Evolutionary conservation across 352 stramenopile species (phyloP).

Genomic region (Phytophthora idaei): DNA sequence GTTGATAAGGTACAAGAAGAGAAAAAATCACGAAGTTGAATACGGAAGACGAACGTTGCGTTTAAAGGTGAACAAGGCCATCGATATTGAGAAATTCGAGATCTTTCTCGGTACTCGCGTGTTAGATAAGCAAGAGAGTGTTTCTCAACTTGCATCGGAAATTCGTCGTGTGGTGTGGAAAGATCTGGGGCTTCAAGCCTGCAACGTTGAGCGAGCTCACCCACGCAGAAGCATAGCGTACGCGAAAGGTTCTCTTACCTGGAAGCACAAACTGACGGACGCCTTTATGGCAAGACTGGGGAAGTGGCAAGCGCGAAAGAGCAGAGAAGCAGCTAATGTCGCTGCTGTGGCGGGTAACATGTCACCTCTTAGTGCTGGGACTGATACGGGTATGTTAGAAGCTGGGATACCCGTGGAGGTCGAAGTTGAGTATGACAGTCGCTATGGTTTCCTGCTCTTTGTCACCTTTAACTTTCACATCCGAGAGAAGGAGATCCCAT

Average conservation of each 20-base stretch:
- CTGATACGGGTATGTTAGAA: slow-evolving; percentile 25
- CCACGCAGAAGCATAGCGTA: slow-evolving; percentile 20
- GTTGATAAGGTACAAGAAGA: slow-evolving; percentile 68
- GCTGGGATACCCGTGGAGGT: slow-evolving; percentile 67
- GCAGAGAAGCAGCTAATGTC: background rate
- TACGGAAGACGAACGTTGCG: slow-evolving; percentile 87
- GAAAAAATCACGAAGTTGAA: slow-evolving; percentile 56
- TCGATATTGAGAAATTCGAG: slow-evolving; percentile 53
- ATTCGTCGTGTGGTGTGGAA: slow-evolving; percentile 59
- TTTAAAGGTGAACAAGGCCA: slow-evolving; percentile 68
- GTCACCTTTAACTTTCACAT: slow-evolving; percentile 56
- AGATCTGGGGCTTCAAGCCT: slow-evolving; percentile 39
- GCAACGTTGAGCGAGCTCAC: slow-evolving; percentile 30
- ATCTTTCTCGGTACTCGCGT: slow-evolving; percentile 41
- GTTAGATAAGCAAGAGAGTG: slow-evolving; percentile 60
- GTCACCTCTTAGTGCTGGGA: slow-evolving; percentile 19
- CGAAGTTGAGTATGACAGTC: slow-evolving; percentile 70
- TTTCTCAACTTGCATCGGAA: slow-evolving; percentile 55
- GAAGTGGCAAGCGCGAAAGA: slow-evolving; percentile 19
- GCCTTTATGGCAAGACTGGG: slow-evolving; percentile 14
- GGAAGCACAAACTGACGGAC: slow-evolving; percentile 40
- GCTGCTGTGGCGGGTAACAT: slow-evolving; percentile 27
- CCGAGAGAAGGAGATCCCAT: slow-evolving; percentile 24
- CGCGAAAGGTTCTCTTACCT: slow-evolving; percentile 18
- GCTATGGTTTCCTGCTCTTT: slow-evolving; percentile 58